Base-by-base conservation (phyloP, 305 asterid genomes). In the Fraxinus angustifolia region DNA sequence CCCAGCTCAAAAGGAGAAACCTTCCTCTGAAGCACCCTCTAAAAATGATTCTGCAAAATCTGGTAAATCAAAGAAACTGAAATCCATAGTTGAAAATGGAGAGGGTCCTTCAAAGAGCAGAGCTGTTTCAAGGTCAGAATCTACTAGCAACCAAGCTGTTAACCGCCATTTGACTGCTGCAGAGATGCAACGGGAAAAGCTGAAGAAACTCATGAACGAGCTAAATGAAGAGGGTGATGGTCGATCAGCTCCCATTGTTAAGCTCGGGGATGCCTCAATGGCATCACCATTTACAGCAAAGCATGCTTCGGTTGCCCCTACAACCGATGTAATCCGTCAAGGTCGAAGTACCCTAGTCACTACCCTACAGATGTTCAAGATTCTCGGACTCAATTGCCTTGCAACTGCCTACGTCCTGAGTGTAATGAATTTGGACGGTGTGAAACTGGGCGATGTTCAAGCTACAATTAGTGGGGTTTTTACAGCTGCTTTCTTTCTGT, bases 301-400 rank as follows among this genome's bases (percentile, higher is more conserved):
- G 86, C 98, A 96, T 31, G 99, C 99, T 48, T 96, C 99, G 2
- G 97, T 96, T 45, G 92, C 91, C 79, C 99, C 99, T 21, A 94
- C 98, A 58, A 92, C 92, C 0, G 99, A 96, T 81, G 85, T 96
- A 42, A 96, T 94, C 73, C 99, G 98, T 33, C 98, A 96, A 89
- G 99, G 99, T 38, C 95, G 99, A 19, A 96, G 99, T 78, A 92
- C 99, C 53, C 92, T 96, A 2, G 99, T 96, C 58, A 96, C 99
- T 21, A 96, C 99, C 34, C 99, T 96, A 76, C 99, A 96, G 84
- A 96, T 96, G 99, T 96, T 96, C 91, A 96, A 96, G 91, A 96
- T 96, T 12, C 97, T 96, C 3, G 99, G 99, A 33, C 98, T 96
- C 16, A 96, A 96, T 89, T 96, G 99, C 87, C 96, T 96, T 3